Evolutionary conservation across 2,329 filamentous ascomycete species (phyloP), one percentile per base, ranked within the genome.

Genomic region (Rutstroemia sp.): DNA sequence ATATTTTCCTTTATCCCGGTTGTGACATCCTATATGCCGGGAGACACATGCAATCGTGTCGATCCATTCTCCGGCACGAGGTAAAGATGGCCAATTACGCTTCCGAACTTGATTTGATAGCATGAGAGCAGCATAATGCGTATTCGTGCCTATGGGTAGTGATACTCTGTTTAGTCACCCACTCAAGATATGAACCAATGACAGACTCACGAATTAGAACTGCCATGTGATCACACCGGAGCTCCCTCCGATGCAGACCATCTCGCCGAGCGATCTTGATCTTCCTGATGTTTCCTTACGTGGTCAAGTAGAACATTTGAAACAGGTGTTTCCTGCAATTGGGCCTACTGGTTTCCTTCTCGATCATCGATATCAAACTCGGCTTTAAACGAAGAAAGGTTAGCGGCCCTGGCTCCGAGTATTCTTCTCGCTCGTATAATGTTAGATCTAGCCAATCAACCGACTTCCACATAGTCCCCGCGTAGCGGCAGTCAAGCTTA

Each of bases 11-110:
- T 23, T 23, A 23, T 23, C 2, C 23, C 65, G 10, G 73, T 70
- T 1, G 75, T 79, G 49, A 77, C 57, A 47, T 73, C 12, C 73
- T 74, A 53, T 74, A 70, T 23, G 38, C 77, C 77, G 0, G 76
- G 83, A 84, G 25, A 81, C 72, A 62, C 80, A 78, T 4, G 72
- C 69, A n/a, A 82, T 70, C 0, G 81, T 83, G 54, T 79, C 75
- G 2, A 67, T 64, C 82, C 82, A 23, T 7, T 72, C 76, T 51
- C 76, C 74, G 1, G 82, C 81, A 56, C 78, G 72, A 1, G 82
- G 82, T 54, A 86, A 61, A 81, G 81, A 9, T 85, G 70, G 60
- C 84, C 80, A 51, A 86, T 72, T 81, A 27, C 79, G 76, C 23
- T 73, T 72, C 14, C 70, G 69, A 21, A 84, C 73, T 61, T 78